phyloP scores from a whole-genome alignment of 192 early-diverging fungal species.

The Chytriomyces sp. region DNA sequence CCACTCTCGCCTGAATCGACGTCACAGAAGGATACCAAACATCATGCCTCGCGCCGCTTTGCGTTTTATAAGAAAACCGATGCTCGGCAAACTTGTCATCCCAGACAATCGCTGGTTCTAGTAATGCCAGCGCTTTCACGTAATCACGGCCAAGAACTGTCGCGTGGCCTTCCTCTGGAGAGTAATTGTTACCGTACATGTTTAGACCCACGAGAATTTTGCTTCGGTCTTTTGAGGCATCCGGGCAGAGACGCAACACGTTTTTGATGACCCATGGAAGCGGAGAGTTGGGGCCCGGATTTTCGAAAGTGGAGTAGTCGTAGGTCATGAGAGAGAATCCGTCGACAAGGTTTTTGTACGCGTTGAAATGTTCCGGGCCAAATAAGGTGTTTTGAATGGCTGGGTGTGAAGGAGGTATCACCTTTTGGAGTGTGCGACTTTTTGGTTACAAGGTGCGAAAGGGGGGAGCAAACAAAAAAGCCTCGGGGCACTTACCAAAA shows the following conservation, averaged over 20 bases:
- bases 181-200: conserved; percentile 38
- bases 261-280: conserved; percentile 31
- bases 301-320: conserved; percentile 25
- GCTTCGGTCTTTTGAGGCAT: neutral
- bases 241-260: conserved; percentile 21
- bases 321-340: conserved; percentile 45
- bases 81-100: conserved; percentile 9
- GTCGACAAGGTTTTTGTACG: conserved; percentile 32
- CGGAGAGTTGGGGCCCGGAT: conserved; percentile 38
- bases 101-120: conserved; percentile 15
- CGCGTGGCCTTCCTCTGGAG: neutral
- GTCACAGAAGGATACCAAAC: conserved; percentile 39
- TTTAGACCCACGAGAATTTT: conserved; percentile 40
- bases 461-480: neutral
- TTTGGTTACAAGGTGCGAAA: too few species aligned
- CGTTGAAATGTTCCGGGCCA: conserved; percentile 8
- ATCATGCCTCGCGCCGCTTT: neutral
- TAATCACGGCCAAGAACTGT: conserved; percentile 4
- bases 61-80: conserved; percentile 10
- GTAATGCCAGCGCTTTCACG: neutral
- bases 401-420: conserved; percentile 12
- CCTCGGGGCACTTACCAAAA: conserved; percentile 18
- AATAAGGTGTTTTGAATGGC: conserved; percentile 11
- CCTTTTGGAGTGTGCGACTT: neutral
- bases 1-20: conserved; percentile 23